Base-by-base conservation (phyloP, 192 early-diverging fungal genomes). In the Entophlyctis luteolus region DNA sequence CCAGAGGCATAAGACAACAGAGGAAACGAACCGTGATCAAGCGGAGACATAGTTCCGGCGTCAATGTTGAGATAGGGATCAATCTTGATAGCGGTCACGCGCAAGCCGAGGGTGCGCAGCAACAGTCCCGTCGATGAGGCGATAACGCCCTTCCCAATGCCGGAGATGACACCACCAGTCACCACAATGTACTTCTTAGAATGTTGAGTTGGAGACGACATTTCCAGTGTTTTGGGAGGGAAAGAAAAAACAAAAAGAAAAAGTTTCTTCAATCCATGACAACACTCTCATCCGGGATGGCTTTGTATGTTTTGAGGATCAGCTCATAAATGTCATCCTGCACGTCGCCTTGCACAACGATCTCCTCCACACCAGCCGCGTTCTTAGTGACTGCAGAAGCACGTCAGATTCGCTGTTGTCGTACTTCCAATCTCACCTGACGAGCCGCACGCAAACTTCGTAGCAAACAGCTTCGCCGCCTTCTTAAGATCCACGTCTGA, bases 61-160 rank as follows among this genome's bases (percentile, higher is more conserved):
- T 99, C 96, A 70, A 99, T 96, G 86, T 98, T 99, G 55, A 99
- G 84, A 80, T 99, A 99, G 31, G 96, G 96, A 72, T 99, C 96
- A 74, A 99, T 99, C 77, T 99, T 99, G 84, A 99, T 98, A 59
- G 95, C 90, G 53, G 95, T 97, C 31, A 99, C 96, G 37, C 81
- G 82, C 59, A 98, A 84, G 23, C 94, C 96, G 39, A 89, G 79
- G 2, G 93, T 91, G 79, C 96, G 93, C 65, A 99, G 86, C 46
- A 99, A 79, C 42, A 96, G 85, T 54, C 96, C 96, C 4, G 94
- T 95, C 32, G 92, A 95, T 48, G 95, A 98, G 31, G 96, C 96
- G 79, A 99, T 98, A 52, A 99, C 92, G 47, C 96, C 96, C 80
- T 99, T 99, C 68, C 96, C 96, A 70, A 99, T 97, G 37, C 96